Evolutionary conservation across 768 basidiomycete genomes (phyloP), one percentile per base, ranked within the genome.

Genomic region (Calocybe indica): DNA sequence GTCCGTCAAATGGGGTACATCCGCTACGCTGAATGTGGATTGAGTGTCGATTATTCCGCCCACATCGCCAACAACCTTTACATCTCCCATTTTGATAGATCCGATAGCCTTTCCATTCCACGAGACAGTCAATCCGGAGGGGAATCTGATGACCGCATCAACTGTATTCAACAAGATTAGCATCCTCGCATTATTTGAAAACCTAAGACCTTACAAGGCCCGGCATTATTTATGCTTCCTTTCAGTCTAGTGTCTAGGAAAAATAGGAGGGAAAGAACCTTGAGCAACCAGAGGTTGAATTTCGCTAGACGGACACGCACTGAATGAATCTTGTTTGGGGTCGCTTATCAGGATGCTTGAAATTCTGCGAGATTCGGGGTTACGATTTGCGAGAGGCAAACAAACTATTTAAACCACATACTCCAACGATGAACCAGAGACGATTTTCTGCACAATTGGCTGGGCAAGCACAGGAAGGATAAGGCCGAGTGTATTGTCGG

Each of bases 361-460:
- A 45, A 88, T 66, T 12, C 82, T 83, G 52, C 5, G 37, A 5
- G 37, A 46, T 39, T 38, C 13, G 30, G 36, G 14, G 22, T 40
- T 35, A 37, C 37, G 30, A 32, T 30, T 44, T 46, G 40, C 37
- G 2, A 38, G 36, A 43, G 7, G 8, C 48, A 12, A 13, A n/a
- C 13, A 46, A 13, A 12, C 7, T 34, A 7, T 39, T 39, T 3
- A 49, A 52, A 30, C 35, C 35, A 13, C 65, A 11, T 51, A 81
- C 83, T 78, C 74, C 42, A 88, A 61, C 6, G 68, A 60, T 12
- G 82, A 76, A 12, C 70, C 78, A 5, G 73, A 69, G 37, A 88
- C 82, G 47, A 88, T 74, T 51, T 76, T 79, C 60, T 88, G 83
- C 5, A 88, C 85, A 47, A 89, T 86, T 4, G 86, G 86, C 45